Percentiles rank a stretch among this genome's conserved stretches.
Evolutionary conservation across 805 yeast species (phyloP).

Genomic region (Schwanniomyces yamadae): DNA sequence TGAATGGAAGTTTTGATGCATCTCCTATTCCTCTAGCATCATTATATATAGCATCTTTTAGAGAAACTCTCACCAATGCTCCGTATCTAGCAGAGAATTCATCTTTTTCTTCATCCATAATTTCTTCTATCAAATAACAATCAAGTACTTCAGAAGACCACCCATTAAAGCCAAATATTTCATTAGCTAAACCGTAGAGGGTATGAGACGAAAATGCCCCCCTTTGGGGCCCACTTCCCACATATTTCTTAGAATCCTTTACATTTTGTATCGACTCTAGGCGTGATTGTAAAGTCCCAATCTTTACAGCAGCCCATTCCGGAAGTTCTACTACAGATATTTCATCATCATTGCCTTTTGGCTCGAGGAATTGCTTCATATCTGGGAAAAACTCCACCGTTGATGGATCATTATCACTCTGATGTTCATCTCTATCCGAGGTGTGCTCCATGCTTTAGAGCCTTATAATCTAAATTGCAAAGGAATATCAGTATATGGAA

Average conservation of each 20-base stretch:
- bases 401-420: conserved; percentile 5
- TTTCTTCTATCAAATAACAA: conserved; percentile 15
- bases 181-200: conserved; percentile 46
- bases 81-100: conserved; percentile 21
- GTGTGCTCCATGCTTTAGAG: background rate
- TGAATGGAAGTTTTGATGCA: conserved; percentile 30
- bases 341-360: conserved; percentile 5
- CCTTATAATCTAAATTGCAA: too few relatives aligned
- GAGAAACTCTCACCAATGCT: conserved; percentile 32
- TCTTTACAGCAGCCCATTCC: conserved; percentile 47
- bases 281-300: conserved; percentile 49
- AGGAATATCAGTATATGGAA: too few relatives aligned
- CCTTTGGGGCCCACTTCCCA: background rate
- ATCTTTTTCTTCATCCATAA: conserved; percentile 20
- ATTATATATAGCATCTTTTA: conserved; percentile 45
- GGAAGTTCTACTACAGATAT: conserved; percentile 19
- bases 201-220: conserved; percentile 13
- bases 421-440: background rate
- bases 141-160: conserved; percentile 49
- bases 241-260: conserved; percentile 11
- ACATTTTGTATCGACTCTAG: conserved; percentile 36
- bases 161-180: conserved; percentile 55
- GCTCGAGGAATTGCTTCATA: conserved; percentile 13
- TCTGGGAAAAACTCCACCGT: conserved; percentile 24
- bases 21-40: conserved; percentile 42